Evolutionary conservation across 495 filamentous ascomycete species (phyloP), one percentile per base, ranked within the genome.

Genomic region (Cladorrhinum samala): DNA sequence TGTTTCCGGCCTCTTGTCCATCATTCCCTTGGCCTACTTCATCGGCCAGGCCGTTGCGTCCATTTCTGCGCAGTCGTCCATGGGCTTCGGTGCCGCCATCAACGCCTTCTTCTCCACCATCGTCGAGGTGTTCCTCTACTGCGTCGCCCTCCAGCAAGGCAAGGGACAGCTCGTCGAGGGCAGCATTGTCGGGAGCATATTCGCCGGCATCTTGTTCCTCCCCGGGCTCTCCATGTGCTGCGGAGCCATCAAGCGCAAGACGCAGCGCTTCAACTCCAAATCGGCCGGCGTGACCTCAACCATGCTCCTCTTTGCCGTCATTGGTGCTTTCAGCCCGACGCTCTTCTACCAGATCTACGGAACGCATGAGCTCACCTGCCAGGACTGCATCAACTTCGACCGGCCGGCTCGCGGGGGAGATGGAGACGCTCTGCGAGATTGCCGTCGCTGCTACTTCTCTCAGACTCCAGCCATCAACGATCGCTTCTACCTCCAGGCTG

Each of bases 331-430:
- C 73, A 85, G 91, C 1, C 93, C 93, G 4, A 97, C 93, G 0
- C 76, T 97, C n/a, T 99, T 99, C 71, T 99, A 96, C 70, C 91
- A 97, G 61, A 96, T 99, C 40, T 97, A 96, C 71, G 93, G 93
- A 53, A 95, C 91, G 52, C 94, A 98, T 65, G 91, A 98, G 73
- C 76, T 98, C 27, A 91, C 85, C 49, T 98, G 93, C 68, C 82
- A 85, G 66, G 79, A 84, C 53, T 98, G 93, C 70, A 65, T 74
- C 47, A 72, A 76, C 30, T 66, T 71, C 37, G 65, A 72, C 56
- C 71, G 69, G 19, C 51, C 72, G 11, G 62, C 62, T 48, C 70
- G 59, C 11, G 60, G 60, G n/a, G n/a, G n/a, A n/a, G n/a, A n/a
- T n/a, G n/a, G n/a, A 18, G 63, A 61, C 19, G 63, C 67, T 36